These are phyloP conservation scores for Blastocystis sp. DNA, from an alignment of 352 stramenopile species.

Conservation along the genomic window DNA sequence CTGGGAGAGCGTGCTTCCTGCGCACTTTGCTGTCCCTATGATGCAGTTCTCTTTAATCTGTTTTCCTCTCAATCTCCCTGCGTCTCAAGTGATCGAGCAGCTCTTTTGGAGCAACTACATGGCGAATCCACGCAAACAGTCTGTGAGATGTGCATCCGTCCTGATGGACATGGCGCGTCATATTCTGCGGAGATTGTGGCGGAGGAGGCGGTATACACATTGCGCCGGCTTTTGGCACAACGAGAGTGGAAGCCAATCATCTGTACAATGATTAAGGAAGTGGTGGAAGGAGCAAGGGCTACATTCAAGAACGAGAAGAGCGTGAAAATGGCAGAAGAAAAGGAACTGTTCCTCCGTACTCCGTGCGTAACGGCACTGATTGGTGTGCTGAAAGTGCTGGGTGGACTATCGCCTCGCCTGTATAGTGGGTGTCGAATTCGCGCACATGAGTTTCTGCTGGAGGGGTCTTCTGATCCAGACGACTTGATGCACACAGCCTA, in stretches of 20 bases:
- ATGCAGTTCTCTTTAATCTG: not conserved
- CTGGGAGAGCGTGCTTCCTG: constrained; percentile 18
- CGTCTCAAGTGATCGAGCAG: not conserved
- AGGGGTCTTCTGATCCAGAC: not conserved
- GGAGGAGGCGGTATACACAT: constrained; percentile 36
- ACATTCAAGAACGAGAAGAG: not conserved
- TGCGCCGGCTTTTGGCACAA: not conserved
- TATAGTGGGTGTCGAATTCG: constrained; percentile 50
- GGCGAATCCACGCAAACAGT: not conserved
- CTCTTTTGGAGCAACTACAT: not conserved
- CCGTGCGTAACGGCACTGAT: not conserved
- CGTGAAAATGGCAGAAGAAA: not conserved
- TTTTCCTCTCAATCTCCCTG: not conserved
- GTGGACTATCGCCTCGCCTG: constrained; percentile 27
- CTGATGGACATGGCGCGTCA: not conserved
- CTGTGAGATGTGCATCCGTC: constrained; percentile 30
- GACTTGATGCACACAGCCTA: not conserved
- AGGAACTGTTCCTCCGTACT: not conserved
- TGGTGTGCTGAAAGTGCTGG: constrained; percentile 18
- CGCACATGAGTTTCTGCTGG: not conserved
- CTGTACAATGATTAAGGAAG: not conserved
- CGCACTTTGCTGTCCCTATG: constrained; percentile 42
- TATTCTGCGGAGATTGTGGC: not conserved
- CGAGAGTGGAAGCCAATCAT: not conserved
- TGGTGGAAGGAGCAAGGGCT: not conserved